Evolutionary conservation across 306 rosid species (phyloP).

Genomic region (Hippophae rhamnoides): DNA sequence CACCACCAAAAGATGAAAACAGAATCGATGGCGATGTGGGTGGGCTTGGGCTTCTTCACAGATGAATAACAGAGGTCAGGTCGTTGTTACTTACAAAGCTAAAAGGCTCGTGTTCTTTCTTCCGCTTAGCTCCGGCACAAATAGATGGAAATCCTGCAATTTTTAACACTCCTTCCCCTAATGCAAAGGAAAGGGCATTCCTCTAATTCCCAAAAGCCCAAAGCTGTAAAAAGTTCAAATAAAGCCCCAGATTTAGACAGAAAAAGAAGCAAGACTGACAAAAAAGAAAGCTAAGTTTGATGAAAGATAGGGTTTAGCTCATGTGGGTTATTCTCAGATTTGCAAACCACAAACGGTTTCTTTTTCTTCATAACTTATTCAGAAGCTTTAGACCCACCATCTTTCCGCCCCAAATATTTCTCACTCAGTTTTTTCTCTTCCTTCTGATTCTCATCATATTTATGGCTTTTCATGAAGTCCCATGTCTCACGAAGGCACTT

Average conservation of each 20-base stretch:
- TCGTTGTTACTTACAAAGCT: slow-evolving; percentile 15
- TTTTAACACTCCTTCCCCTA: slow-evolving; percentile 22
- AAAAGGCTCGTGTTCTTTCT: slow-evolving; percentile 9
- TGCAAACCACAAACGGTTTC: slow-evolving; percentile 6
- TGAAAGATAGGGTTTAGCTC: neutral
- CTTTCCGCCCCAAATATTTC: slow-evolving; percentile 13
- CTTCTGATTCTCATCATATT: slow-evolving; percentile 12
- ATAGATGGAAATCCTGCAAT: slow-evolving; percentile 20
- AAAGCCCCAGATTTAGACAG: neutral
- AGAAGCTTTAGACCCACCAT: slow-evolving; percentile 21
- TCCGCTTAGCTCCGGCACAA: slow-evolving; percentile 6
- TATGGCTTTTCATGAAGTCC: slow-evolving; percentile 1
- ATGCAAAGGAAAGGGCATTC: slow-evolving; percentile 24
- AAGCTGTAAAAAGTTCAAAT: slow-evolving; percentile 1
- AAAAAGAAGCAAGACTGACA: slow-evolving; percentile 1
- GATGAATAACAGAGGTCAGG: slow-evolving; percentile 37
- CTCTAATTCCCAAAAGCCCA: slow-evolving; percentile 14
- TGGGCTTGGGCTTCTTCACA: slow-evolving; percentile 44
- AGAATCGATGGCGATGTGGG: slow-evolving; percentile 41
- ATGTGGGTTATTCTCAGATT: slow-evolving; percentile 18
- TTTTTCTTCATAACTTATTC: slow-evolving; percentile 2
- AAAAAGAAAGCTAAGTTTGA: neutral
- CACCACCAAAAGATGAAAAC: slow-evolving; percentile 32
- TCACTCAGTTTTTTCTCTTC: slow-evolving; percentile 12
- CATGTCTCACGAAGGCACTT: slow-evolving; percentile 9